Evolutionary conservation across 345 rosid genomes (phyloP).

Genomic region (Camelina laxa): DNA sequence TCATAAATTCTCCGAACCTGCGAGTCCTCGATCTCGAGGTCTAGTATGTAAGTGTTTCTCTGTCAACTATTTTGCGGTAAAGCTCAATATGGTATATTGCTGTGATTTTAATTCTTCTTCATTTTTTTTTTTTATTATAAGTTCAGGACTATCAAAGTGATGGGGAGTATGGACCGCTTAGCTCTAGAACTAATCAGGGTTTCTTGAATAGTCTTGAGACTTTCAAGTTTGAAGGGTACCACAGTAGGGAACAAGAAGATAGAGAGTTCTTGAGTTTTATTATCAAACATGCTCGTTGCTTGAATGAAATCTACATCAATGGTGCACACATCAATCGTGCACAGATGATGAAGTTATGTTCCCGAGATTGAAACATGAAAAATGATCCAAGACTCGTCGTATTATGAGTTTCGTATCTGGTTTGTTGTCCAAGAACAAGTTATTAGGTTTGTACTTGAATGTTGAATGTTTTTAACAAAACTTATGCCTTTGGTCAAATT

Average conservation of each 20-base stretch:
- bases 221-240: too few species aligned
- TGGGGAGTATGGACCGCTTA: too few species aligned
- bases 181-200: too few species aligned
- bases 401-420: background rate
- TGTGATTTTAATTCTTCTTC: background rate
- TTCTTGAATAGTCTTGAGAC: too few species aligned
- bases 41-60: background rate
- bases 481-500: background rate
- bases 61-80: too few species aligned
- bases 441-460: background rate
- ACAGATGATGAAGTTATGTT: background rate
- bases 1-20: constrained; percentile 7
- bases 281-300: too few species aligned
- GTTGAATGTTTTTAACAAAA: background rate
- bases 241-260: too few species aligned
- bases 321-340: background rate
- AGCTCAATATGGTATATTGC: background rate
- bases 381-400: background rate
- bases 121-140: too few species aligned
- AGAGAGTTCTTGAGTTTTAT: too few species aligned
- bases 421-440: background rate
- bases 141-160: too few species aligned
- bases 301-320: background rate
- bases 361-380: background rate
- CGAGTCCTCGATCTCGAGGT: background rate